Evolutionary conservation across 75 land plant genomes (phyloP).

Genomic region (Selaginella moellendorffii): DNA sequence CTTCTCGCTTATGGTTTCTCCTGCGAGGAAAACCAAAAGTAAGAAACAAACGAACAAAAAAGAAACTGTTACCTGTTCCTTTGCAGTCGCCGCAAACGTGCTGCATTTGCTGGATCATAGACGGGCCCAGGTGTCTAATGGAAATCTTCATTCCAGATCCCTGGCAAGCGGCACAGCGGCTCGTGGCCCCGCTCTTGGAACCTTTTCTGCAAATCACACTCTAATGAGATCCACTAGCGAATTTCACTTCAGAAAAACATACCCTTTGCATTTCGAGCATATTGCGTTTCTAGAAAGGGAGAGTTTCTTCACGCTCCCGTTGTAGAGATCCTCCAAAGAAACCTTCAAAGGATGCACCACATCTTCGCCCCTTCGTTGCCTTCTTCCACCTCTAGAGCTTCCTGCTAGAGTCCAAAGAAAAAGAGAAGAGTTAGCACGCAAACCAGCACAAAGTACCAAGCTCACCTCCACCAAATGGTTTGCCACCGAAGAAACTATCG

Average conservation of each 20-base stretch:
- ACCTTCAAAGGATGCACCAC: constrained; percentile 10
- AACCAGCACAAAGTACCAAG: background rate
- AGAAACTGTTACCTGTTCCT: constrained; percentile 36
- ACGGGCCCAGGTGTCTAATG: constrained; percentile 60
- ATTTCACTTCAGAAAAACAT: background rate
- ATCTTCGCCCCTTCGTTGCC: constrained; percentile 9
- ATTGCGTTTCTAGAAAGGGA: constrained; percentile 48
- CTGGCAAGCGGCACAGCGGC: constrained; percentile 56
- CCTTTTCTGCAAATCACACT: constrained; percentile 29
- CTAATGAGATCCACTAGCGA: background rate
- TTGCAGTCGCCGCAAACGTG: constrained; percentile 65
- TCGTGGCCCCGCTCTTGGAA: constrained; percentile 60
- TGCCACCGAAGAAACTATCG: background rate
- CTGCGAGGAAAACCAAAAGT: background rate
- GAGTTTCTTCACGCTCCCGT: constrained; percentile 34
- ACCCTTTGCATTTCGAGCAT: constrained; percentile 70
- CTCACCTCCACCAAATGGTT: constrained; percentile 1
- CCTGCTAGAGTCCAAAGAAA: constrained; percentile 24
- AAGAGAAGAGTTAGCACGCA: background rate
- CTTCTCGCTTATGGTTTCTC: constrained; percentile 31
- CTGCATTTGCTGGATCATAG: constrained; percentile 91
- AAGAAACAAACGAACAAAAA: background rate
- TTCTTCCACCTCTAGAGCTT: background rate
- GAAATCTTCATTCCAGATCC: constrained; percentile 51
- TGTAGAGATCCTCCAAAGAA: constrained; percentile 1